A percentile compares a stretch with the other conserved stretches of the same genome.
These are phyloP conservation scores for Nevesoporus exiguus DNA, from an alignment of 768 basidiomycete species.

Conservation along the genomic window DNA sequence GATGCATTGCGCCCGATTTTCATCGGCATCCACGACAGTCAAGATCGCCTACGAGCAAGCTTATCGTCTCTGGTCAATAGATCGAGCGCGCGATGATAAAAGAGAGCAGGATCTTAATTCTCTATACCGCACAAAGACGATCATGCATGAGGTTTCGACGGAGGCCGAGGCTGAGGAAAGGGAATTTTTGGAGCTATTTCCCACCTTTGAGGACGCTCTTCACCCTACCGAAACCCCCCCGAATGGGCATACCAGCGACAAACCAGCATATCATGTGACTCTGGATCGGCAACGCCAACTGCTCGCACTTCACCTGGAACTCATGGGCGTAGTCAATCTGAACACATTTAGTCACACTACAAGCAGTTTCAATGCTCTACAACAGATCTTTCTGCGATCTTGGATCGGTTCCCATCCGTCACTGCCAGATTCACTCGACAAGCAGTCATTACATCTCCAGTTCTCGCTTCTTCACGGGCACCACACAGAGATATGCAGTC, in stretches of 20 bases:
- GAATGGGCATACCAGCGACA: not conserved
- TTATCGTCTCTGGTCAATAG: constrained; percentile 79
- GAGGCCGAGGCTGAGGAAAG: constrained; percentile 79
- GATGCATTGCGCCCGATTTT: constrained; percentile 21
- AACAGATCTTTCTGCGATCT: constrained; percentile 32
- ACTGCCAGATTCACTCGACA: constrained; percentile 48
- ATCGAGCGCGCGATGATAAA: constrained; percentile 67
- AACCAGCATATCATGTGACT: constrained; percentile 29
- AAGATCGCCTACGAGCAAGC: constrained; percentile 63
- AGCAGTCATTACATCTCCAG: constrained; percentile 48
- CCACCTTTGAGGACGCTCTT: constrained; percentile 67
- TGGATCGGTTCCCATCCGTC: constrained; percentile 31
- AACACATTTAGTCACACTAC: not conserved
- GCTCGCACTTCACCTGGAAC: constrained; percentile 44
- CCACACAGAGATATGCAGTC: constrained; percentile 30
- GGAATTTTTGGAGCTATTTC: constrained; percentile 85
- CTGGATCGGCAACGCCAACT: constrained; percentile 34
- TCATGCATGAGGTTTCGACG: constrained; percentile 49
- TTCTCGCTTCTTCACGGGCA: constrained; percentile 46
- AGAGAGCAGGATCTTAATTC: constrained; percentile 62
- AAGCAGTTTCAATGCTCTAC: constrained; percentile 32
- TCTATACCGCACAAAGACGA: constrained; percentile 66
- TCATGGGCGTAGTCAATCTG: constrained; percentile 32
- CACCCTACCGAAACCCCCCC: constrained; percentile 19
- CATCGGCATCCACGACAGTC: constrained; percentile 27